Evolutionary conservation across 192 early-diverging fungal genomes (phyloP).

Genomic region (Coemansia sp.): DNA sequence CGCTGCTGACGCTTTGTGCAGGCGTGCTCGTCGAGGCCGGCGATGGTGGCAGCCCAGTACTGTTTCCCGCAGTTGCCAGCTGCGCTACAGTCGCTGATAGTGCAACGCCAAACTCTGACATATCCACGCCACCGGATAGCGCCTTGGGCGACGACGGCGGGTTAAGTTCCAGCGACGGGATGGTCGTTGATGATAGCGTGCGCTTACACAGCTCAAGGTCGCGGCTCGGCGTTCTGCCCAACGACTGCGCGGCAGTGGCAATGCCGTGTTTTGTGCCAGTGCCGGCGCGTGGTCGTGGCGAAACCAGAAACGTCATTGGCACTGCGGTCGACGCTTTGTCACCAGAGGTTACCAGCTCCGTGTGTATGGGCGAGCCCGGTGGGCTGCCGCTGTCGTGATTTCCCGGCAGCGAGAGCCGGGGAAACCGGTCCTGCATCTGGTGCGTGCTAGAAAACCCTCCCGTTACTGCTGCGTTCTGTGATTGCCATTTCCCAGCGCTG

Average conservation of each 20-base stretch:
- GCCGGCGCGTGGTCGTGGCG: conserved; percentile 41
- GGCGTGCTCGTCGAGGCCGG: conserved; percentile 35
- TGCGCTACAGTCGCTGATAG: conserved; percentile 5
- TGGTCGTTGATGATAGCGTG: conserved; percentile 34
- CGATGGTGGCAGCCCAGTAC: conserved; percentile 24
- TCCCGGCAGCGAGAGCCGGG: conserved; percentile 28
- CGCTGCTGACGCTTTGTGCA: conserved; percentile 23
- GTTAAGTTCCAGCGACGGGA: conserved; percentile 32
- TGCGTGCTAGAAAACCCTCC: conserved; percentile 19
- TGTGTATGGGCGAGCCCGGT: conserved; percentile 26
- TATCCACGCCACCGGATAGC: conserved; percentile 34
- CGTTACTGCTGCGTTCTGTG: conserved; percentile 9
- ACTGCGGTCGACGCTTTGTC: conserved; percentile 13
- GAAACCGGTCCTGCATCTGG: conserved; percentile 31
- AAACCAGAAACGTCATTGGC: conserved; percentile 53
- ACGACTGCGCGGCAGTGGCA: conserved; percentile 9
- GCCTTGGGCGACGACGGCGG: conserved; percentile 35
- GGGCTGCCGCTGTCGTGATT: conserved; percentile 18
- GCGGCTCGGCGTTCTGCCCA: conserved; percentile 31
- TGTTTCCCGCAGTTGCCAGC: conserved; percentile 5
- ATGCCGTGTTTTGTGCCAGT: conserved; percentile 31
- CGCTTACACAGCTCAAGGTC: conserved; percentile 36
- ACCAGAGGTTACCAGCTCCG: conserved; percentile 14
- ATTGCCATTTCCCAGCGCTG: conserved; percentile 11
- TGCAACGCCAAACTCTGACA: conserved; percentile 50